Evolutionary conservation across 768 basidiomycete species (phyloP), one percentile per base, ranked within the genome.

Genomic region (Nevesoporus exiguus): DNA sequence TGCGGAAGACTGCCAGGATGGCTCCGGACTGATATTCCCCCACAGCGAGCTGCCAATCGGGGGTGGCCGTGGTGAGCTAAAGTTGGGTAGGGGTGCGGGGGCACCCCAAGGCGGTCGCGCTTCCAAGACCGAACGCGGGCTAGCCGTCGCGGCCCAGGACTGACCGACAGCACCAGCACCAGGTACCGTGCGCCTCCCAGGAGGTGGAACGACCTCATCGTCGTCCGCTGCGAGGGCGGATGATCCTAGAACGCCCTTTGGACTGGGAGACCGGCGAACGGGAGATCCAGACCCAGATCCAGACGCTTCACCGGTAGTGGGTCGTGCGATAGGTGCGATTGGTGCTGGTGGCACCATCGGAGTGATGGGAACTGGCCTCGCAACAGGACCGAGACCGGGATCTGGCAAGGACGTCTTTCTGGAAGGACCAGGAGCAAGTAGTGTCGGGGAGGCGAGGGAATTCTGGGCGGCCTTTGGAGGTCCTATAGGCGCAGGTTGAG

Each of bases 141-240:
- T 79, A 46, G 76, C 63, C 25, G 76, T 57, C 36, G 61, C 71
- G 4, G 76, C 75, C 82, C 84, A 84, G 2, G 73, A 71, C 51
- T 78, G 79, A 7, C 79, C 71, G 11, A 79, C 75, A 3, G 71
- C 70, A 42, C 73, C 75, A 3, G 71, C 70, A 42, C 73, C 71
- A 33, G 69, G 69, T 0, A 66, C 72, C 37, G 67, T 69, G 8
- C 80, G 73, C 45, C 81, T 68, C 34, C 80, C 73, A 7, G 77
- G 76, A 17, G 77, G 71, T 37, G 77, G 71, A 15, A 91, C 80
- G 11, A 90, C 85, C 64, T 91, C 89, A 65, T 92, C 90, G 56
- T 89, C 89, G 55, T 90, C 88, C 14, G 88, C 81, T 3, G 84
- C 81, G 19, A 91, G 77, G 19, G 90, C 89, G 5, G 86, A 86